Base-by-base conservation (phyloP, 768 basidiomycete genomes). In the Hygrocybe punicea region DNA sequence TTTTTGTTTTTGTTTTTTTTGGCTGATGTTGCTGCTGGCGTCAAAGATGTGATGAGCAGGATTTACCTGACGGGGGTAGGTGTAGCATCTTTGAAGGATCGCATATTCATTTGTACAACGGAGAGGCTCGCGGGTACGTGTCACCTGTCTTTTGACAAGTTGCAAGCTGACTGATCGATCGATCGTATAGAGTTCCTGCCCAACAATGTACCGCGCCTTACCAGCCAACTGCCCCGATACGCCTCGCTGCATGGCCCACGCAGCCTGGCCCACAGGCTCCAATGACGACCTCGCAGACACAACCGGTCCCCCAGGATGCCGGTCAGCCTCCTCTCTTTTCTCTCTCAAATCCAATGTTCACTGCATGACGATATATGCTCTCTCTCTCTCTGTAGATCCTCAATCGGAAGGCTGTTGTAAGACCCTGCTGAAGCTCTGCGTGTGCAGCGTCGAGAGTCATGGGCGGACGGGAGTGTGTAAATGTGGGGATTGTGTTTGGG, bases 61-160 rank as follows among this genome's bases (percentile, higher is more conserved):
- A 55, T 48, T 34, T 55, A 10, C 42, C 42, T 9, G 53, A 55
- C 34, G 53, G 53, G 17, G 53, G 53, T 14, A 55, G 53, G 53
- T 55, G 53, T 36, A 16, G 44, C 11, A 55, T 55, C 14, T 55
- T 55, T 17, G 53, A 55, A 47, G 53, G 53, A 14, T 42, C 25
- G 13, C 53, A 55, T 55, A 55, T 55, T 36, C 53, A 55, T 35
- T 24, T 55, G 14, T 55, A 55, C 24, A 55, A 34, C 19, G 53
- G 53, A 46, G 44, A 46, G 23, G 53, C 53, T 46, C 53, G 44
- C 29, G 53, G 53, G 53, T 55, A 48, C 9, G 52, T 5, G 9
- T 39, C 19, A 33, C 14, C 14, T 23, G 19, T 19, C 34, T n/a
- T n/a, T n/a, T n/a, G n/a, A n/a, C n/a, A n/a, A n/a, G n/a, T n/a